Conservation (phyloP, 2,329 filamentous ascomycete genomes). For the Sclerotinia borealis region DNA sequence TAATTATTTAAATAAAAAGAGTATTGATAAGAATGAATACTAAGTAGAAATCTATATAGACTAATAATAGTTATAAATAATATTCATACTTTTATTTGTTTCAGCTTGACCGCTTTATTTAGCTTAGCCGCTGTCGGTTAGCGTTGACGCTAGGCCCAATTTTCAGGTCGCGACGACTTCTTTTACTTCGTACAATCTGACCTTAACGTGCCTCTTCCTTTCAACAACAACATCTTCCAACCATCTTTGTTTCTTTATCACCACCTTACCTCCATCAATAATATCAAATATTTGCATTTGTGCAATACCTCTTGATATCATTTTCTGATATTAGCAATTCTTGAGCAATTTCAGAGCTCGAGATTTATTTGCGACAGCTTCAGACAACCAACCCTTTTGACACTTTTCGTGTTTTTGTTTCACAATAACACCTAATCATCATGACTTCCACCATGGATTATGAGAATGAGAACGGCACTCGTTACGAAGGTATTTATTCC, state of each 20-base stretch:
- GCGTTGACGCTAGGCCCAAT: conserved; percentile 9
- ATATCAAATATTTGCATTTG: neutral
- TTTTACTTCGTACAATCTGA: conserved; percentile 8
- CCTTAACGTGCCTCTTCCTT: conserved; percentile 8
- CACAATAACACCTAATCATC: conserved; percentile 20
- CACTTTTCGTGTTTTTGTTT: conserved; percentile 6
- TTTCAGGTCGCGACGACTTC: conserved; percentile 12
- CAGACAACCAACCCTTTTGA: neutral
- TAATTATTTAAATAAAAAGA: no score
- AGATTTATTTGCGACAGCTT: conserved; percentile 13
- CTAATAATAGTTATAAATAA: no score
- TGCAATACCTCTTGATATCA: neutral
- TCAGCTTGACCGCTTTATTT: neutral
- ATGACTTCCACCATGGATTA: conserved; percentile 59
- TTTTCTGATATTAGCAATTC: conserved; percentile 3
- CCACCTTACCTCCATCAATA: neutral
- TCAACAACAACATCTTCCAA: conserved; percentile 3
- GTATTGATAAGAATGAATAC: no score
- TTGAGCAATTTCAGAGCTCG: conserved; percentile 10
- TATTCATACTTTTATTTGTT: no score
- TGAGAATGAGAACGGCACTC: conserved; percentile 60
- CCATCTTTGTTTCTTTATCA: conserved; percentile 3
- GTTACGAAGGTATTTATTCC: conserved; percentile 51
- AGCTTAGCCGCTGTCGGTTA: conserved; percentile 10
- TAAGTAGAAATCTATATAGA: no score